Evolutionary conservation across 2,329 filamentous ascomycete genomes (phyloP), one percentile per base, ranked within the genome.

Genomic region (Alternaria metachromatica): DNA sequence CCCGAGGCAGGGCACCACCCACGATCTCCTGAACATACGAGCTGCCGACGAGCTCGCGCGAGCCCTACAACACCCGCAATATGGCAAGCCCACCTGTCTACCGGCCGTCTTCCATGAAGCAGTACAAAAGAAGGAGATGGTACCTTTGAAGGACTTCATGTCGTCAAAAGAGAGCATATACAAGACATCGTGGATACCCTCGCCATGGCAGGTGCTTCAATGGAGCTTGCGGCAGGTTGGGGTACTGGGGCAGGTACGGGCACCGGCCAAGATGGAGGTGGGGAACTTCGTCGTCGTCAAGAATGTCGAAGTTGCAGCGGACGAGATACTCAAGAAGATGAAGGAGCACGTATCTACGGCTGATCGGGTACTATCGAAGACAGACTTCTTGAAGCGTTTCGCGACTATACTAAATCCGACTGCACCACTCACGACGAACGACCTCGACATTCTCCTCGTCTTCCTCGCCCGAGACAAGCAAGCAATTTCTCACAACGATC

Each of bases 71-170:
- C 92, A 86, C 53, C 89, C 89, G 48, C 89, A 95, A 72, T 94
- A 89, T 80, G 96, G 96, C 2, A 87, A 90, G 49, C 96, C 96
- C 2, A 85, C 95, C 10, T 93, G 92, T 4, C 83, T 99, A 1
- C 91, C 91, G 1, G 88, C 90, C 4, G 96, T 94, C 6, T 84
- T 98, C 53, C 83, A 87, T 61, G 95, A 98, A 72, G 92, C 92
- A 0, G 82, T 96, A 1, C 83, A 86, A 55, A 87, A 85, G 46
- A 88, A 86, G 50, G 89, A 91, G 48, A 87, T 97, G 78, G 83
- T 97, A 12, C 88, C 91, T 0, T 74, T 95, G 11, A 82, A 87
- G 13, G 86, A 91, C 10, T 99, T 97, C 72, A 79, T 91, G 58
- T 76, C 78, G 5, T 84, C 86, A 2, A 86, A 85, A 57, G 87